These are phyloP conservation scores for Cucurbita pepo DNA, from an alignment of 306 rosid genomes.

Conservation along the genomic window DNA sequence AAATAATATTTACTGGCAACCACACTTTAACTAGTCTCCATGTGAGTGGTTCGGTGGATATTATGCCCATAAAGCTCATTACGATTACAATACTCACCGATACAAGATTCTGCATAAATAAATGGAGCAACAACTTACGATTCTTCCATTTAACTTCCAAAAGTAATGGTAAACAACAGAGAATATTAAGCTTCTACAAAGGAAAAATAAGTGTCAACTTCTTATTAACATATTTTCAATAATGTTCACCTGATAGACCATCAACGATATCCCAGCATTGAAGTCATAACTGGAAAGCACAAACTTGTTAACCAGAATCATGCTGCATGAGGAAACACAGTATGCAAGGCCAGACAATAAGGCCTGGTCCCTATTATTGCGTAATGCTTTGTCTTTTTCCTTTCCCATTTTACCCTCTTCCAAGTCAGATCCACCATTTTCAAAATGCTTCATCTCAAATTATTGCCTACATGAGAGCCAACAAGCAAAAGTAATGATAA, in stretches of 20 bases:
- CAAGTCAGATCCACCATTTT: constrained; percentile 34
- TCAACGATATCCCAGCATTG: constrained; percentile 81
- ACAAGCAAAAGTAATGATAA: neutral
- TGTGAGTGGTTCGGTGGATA: constrained; percentile 78
- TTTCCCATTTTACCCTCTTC: constrained; percentile 58
- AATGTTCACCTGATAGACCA: constrained; percentile 76
- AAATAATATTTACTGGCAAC: constrained; percentile 84
- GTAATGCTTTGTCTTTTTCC: constrained; percentile 26
- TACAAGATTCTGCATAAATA: constrained; percentile 69
- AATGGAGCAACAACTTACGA: constrained; percentile 8
- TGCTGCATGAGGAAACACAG: constrained; percentile 82
- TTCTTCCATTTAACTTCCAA: neutral
- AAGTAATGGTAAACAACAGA: neutral
- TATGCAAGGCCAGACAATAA: constrained; percentile 80
- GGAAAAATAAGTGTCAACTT: too few relatives aligned
- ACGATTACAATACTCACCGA: constrained; percentile 60
- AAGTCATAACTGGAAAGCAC: constrained; percentile 85
- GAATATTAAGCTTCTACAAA: neutral
- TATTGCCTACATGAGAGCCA: constrained; percentile 11
- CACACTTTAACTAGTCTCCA: constrained; percentile 90
- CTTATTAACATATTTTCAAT: neutral
- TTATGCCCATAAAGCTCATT: constrained; percentile 56
- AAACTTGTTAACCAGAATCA: constrained; percentile 80
- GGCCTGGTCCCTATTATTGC: constrained; percentile 54
- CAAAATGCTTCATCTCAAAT: constrained; percentile 46